These are phyloP conservation scores for Beta macrorhiza DNA, from an alignment of 179 eudicot species.

Conservation along the genomic window DNA sequence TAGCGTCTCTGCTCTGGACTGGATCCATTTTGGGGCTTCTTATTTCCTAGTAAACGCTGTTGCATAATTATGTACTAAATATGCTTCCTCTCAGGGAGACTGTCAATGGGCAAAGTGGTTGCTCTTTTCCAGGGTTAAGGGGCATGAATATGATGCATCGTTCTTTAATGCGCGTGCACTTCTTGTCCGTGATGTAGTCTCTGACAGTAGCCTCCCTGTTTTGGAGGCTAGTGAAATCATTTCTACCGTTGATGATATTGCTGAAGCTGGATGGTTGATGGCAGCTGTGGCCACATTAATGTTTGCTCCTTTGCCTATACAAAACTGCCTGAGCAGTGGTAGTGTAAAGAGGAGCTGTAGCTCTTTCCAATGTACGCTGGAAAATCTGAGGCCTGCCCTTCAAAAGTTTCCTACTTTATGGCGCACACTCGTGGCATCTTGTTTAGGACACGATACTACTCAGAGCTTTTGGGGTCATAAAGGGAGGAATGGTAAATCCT, in stretches of 20 bases:
- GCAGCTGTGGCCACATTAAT: conserved; percentile 91
- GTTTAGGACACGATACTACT: conserved; percentile 72
- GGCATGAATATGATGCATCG: conserved; percentile 93
- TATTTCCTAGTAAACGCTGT: background rate
- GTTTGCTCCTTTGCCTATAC: conserved; percentile 87
- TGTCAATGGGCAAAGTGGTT: conserved; percentile 94
- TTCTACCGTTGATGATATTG: conserved; percentile 89
- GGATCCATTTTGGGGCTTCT: background rate
- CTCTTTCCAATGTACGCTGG: conserved; percentile 92
- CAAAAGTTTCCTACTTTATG: conserved; percentile 86
- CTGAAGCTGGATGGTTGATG: conserved; percentile 91
- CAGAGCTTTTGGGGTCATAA: conserved; percentile 50
- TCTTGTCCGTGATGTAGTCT: conserved; percentile 48
- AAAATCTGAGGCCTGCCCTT: conserved; percentile 87
- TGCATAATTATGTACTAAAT: conserved; percentile 19
- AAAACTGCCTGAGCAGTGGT: conserved; percentile 85
- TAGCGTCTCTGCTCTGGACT: background rate
- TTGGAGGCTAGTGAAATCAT: conserved; percentile 66
- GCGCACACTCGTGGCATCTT: conserved; percentile 76
- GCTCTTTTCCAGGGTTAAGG: conserved; percentile 75
- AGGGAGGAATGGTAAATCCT: conserved; percentile 51
- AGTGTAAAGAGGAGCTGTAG: conserved; percentile 69
- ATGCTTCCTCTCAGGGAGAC: conserved; percentile 60
- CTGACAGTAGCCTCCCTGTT: conserved; percentile 43
- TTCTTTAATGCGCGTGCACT: conserved; percentile 88